phyloP scores from a whole-genome alignment of 805 yeast species.

The Wickerhamomyces alni region DNA sequence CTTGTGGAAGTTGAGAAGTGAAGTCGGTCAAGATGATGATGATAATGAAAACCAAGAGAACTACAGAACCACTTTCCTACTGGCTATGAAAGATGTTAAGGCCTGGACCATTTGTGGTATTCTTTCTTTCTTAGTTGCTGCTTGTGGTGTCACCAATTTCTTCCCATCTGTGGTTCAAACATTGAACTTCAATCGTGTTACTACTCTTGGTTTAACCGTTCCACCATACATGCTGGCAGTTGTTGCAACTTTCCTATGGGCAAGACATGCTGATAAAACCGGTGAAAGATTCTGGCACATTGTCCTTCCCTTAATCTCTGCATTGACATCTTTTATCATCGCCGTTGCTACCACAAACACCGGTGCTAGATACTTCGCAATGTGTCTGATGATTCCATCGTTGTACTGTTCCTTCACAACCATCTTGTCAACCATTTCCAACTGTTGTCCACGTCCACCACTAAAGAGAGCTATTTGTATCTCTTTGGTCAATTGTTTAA shows the following conservation, averaged over 20 bases:
- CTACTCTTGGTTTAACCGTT: conserved; percentile 51
- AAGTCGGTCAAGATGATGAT: conserved; percentile 24
- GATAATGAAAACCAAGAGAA: conserved; percentile 22
- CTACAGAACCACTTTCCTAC: conserved; percentile 29
- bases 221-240: conserved; percentile 54
- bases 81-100: conserved; percentile 35
- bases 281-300: conserved; percentile 52
- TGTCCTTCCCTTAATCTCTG: conserved; percentile 33
- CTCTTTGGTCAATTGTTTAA: conserved; percentile 50
- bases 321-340: conserved; percentile 42
- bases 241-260: conserved; percentile 43
- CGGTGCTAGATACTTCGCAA: conserved; percentile 53
- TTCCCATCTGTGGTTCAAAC: conserved; percentile 58
- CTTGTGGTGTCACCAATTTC: conserved; percentile 55
- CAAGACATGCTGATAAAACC: conserved; percentile 49
- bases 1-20: conserved; percentile 23
- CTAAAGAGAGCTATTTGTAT: conserved; percentile 53
- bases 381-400: conserved; percentile 55
- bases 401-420: conserved; percentile 49
- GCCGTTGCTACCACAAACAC: conserved; percentile 45
- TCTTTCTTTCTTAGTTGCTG: conserved; percentile 42
- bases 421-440: conserved; percentile 50
- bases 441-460: conserved; percentile 52
- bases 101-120: conserved; percentile 43
- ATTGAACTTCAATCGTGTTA: conserved; percentile 41